These are phyloP conservation scores for Phytophthora pini DNA, from an alignment of 352 stramenopile species.

Conservation along the genomic window DNA sequence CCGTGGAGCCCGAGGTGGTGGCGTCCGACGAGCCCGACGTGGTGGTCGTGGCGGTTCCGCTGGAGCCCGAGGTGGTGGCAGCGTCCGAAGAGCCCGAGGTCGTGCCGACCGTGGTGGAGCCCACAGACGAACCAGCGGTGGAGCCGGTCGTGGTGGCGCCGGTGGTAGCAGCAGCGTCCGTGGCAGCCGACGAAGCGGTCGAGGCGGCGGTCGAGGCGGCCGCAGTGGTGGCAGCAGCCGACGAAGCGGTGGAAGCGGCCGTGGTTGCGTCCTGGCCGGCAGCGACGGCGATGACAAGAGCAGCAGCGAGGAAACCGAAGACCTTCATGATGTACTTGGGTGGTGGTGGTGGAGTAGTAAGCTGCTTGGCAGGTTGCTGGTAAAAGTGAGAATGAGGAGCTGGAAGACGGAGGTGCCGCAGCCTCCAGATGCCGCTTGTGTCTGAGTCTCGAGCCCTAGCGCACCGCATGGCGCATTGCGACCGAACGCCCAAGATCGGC, in stretches of 20 bases:
- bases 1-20: conserved; percentile 22
- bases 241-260: conserved; percentile 16
- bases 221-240: conserved; percentile 16
- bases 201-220: conserved; percentile 21
- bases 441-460: conserved; percentile 10
- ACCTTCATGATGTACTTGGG: conserved; percentile 46
- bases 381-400: conserved; percentile 47
- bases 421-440: not conserved
- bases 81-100: conserved; percentile 26
- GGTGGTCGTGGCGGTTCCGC: conserved; percentile 18
- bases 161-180: conserved; percentile 12
- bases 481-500: conserved; percentile 16
- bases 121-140: conserved; percentile 22
- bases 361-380: conserved; percentile 47
- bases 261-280: conserved; percentile 30
- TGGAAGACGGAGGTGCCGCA: conserved; percentile 5
- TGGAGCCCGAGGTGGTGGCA: conserved; percentile 24
- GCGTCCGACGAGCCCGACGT: conserved; percentile 21
- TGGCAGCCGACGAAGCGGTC: conserved; percentile 17
- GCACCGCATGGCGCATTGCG: conserved; percentile 17
- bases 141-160: conserved; percentile 15
- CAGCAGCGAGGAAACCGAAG: conserved; percentile 51
- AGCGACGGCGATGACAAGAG: conserved; percentile 43
- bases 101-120: conserved; percentile 31
- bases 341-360: conserved; percentile 19